Percentiles rank a stretch among this genome's conserved stretches.
phyloP scores from a whole-genome alignment of 2,329 filamentous ascomycete genomes.

The Setomelanomma holmii region DNA sequence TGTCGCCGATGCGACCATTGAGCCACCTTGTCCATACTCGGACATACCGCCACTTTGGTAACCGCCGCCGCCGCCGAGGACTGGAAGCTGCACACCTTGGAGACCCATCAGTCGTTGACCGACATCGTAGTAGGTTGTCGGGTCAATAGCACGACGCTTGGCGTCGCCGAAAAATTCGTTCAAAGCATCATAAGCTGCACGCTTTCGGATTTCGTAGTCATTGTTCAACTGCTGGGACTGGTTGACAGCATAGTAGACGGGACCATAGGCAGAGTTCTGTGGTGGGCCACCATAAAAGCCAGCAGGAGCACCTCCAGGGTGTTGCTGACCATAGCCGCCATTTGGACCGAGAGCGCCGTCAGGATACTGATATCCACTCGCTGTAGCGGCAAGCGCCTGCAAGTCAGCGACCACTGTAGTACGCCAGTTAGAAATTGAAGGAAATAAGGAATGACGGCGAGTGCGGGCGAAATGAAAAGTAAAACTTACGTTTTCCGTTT shows the following conservation, averaged over 20 bases:
- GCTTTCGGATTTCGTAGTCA: constrained; percentile 77
- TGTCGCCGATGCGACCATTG: constrained; percentile 59
- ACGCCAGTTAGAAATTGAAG: constrained; percentile 43
- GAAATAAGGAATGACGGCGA: constrained; percentile 14
- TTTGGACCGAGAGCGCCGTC: constrained; percentile 47
- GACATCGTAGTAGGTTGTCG: constrained; percentile 87
- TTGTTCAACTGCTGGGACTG: constrained; percentile 72
- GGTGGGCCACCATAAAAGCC: constrained; percentile 62
- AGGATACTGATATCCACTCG: constrained; percentile 57
- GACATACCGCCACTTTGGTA: constrained; percentile 51
- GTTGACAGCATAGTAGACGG: constrained; percentile 79
- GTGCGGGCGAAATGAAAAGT: constrained; percentile 8
- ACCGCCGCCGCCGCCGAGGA: constrained; percentile 37
- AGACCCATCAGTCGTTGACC: constrained; percentile 86
- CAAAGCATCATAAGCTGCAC: constrained; percentile 79
- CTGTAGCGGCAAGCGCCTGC: constrained; percentile 58
- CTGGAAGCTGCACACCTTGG: constrained; percentile 68
- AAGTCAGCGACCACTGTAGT: constrained; percentile 54
- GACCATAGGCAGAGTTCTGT: constrained; percentile 65
- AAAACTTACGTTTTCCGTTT: constrained; percentile 50
- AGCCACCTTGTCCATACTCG: constrained; percentile 63
- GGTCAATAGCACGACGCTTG: constrained; percentile 90
- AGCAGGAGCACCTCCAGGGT: constrained; percentile 56
- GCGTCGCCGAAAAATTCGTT: constrained; percentile 94
- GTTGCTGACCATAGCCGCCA: constrained; percentile 56